Evolutionary conservation across 495 filamentous ascomycete genomes (phyloP), one percentile per base, ranked within the genome.

Genomic region (Hypoxylon perforatum): DNA sequence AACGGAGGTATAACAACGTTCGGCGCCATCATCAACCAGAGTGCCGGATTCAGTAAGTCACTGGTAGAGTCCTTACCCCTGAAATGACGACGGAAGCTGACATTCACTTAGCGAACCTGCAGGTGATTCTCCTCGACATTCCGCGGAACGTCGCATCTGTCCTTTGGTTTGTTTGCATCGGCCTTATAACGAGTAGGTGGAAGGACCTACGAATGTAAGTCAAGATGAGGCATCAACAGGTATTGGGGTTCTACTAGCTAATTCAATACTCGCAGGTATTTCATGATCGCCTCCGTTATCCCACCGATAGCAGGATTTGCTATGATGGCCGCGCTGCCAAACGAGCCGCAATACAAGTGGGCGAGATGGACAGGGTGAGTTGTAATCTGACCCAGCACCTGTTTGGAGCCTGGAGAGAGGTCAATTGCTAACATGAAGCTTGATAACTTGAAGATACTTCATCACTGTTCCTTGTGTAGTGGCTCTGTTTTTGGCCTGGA

Each of bases 1-100:
- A 84, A 81, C 46, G 83, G 84, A 7, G 82, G 81, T 0, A 75
- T 85, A 19, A 81, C 80, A 0, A 84, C 81, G 33, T 86, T 84
- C 64, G 78, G 78, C 0, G 65, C 76, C 0, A 81, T 84, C 35
- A 71, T 85, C 6, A 80, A 85, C 19, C 77, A 73, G 4, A 77
- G 73, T 4, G 84, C 84, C 52, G 83, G 82, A 2, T 83, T 75
- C 30, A 72, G 61, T 63, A 11, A 73, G 41, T 55, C 19, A 6
- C 25, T 25, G 7, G 25, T 9, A 28, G 38, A 2, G 21, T 3
- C 18, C 41, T 30, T 6, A 5, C 23, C 11, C 30, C 0, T 3
- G 2, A 21, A 28, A 17, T 19, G 5, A 12, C 11, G 17, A 11
- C n/a, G 12, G 33, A 11, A 47, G 15, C 30, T 54, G 12, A 63